Percentiles rank a stretch among this genome's conserved stretches.
Evolutionary conservation across 2,329 filamentous ascomycete species (phyloP).

Genomic region (Fusarium udum): DNA sequence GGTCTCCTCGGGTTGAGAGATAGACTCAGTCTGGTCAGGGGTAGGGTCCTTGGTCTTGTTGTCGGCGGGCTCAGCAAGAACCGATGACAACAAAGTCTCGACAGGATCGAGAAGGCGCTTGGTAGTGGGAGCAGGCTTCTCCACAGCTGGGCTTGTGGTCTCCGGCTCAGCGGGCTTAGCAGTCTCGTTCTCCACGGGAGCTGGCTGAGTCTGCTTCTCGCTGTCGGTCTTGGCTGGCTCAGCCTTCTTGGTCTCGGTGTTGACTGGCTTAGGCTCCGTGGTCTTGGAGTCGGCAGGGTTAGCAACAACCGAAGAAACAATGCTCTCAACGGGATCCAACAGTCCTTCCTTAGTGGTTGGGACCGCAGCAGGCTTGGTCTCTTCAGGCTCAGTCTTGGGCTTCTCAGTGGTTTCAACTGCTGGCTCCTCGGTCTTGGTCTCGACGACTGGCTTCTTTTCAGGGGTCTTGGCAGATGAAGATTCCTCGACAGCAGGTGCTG

Average conservation of each 20-base stretch:
- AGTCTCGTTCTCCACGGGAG: constrained; percentile 11
- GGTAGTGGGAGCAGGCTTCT: constrained; percentile 22
- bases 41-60: constrained; percentile 15
- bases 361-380: constrained; percentile 2
- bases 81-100: constrained; percentile 28
- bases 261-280: constrained; percentile 5
- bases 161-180: constrained; percentile 13
- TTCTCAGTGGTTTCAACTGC: constrained; percentile 1
- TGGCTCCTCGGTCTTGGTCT: constrained; percentile 5
- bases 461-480: constrained; percentile 8
- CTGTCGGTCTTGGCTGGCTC: neutral
- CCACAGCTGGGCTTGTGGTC: constrained; percentile 4
- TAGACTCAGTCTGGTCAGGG: constrained; percentile 19
- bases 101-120: constrained; percentile 35
- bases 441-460: constrained; percentile 16
- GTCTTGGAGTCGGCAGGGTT: constrained; percentile 20
- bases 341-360: constrained; percentile 27
- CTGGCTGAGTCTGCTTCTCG: neutral
- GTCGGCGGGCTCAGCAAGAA: constrained; percentile 20
- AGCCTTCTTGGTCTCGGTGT: constrained; percentile 10
- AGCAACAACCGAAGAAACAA: constrained; percentile 25
- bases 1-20: constrained; percentile 15
- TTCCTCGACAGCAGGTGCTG: constrained; percentile 12
- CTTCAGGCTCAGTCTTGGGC: constrained; percentile 6
- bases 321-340: constrained; percentile 33